Conservation (phyloP, 73 alveolate genomes). For the Uronychia setigera region DNA sequence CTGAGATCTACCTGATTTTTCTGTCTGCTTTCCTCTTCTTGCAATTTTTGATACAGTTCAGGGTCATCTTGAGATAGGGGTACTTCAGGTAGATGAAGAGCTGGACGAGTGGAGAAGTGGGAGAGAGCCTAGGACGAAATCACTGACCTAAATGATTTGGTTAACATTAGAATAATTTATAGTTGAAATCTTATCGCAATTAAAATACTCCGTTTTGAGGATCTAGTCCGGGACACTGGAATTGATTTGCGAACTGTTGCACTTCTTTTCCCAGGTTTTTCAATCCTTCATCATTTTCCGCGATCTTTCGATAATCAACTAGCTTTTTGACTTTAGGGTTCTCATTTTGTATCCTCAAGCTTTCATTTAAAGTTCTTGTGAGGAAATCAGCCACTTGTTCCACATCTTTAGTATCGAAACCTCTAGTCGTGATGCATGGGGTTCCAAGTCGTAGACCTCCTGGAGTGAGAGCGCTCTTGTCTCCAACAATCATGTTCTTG, state of each 20-base stretch:
- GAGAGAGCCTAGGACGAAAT: too few relatives aligned
- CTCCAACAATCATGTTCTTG: constrained; percentile 68
- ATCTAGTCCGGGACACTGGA: constrained; percentile 25
- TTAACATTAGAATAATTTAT: background rate
- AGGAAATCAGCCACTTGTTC: constrained; percentile 57
- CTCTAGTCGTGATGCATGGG: constrained; percentile 69
- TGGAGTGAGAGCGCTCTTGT: constrained; percentile 64
- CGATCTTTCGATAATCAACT: background rate
- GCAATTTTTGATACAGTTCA: constrained; percentile 68
- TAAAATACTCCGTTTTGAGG: background rate
- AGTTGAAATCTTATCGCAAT: background rate
- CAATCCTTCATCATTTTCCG: constrained; percentile 9
- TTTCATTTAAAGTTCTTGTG: constrained; percentile 8
- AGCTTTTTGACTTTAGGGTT: constrained; percentile 26
- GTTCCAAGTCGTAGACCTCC: constrained; percentile 72
- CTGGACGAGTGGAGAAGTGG: too few relatives aligned
- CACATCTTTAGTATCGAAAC: constrained; percentile 38
- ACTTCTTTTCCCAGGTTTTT: constrained; percentile 12
- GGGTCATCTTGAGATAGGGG: constrained; percentile 67
- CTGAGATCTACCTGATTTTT: constrained; percentile 55
- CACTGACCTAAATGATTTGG: background rate
- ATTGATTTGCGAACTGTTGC: constrained; percentile 10
- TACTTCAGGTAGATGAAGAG: background rate
- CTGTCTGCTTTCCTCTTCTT: constrained; percentile 81
- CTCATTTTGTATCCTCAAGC: constrained; percentile 23